Evolutionary conservation across 768 basidiomycete species (phyloP).

Genomic region (Coprinopsis cinerea): DNA sequence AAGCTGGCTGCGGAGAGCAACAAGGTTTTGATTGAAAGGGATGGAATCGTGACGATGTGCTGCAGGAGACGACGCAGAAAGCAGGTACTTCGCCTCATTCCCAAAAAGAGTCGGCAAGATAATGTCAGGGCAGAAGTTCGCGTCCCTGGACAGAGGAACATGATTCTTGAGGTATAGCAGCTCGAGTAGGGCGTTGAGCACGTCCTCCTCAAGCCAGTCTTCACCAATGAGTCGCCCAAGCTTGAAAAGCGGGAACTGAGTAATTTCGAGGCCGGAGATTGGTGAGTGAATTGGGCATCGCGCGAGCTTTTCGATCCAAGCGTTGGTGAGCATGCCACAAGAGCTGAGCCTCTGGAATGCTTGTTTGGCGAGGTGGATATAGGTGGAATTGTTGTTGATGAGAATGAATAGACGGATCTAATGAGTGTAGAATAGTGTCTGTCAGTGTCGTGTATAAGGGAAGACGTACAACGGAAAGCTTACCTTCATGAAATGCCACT

Average conservation of each 20-base stretch:
- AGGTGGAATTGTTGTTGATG: slow-evolving; percentile 4
- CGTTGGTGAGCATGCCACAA: neutral
- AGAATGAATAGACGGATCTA: neutral
- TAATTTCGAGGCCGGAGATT: neutral
- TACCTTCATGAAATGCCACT: slow-evolving; percentile 6
- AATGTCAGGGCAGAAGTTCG: neutral
- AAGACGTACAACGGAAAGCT: no score
- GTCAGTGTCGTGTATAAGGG: neutral
- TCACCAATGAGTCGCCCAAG: slow-evolving; percentile 18
- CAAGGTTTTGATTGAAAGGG: slow-evolving; percentile 5
- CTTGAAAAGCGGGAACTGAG: slow-evolving; percentile 14
- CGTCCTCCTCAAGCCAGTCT: slow-evolving; percentile 20
- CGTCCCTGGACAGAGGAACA: neutral
- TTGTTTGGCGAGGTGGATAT: neutral
- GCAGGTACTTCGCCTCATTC: slow-evolving; percentile 5
- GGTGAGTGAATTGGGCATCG: neutral
- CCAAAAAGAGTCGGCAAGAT: slow-evolving; percentile 13
- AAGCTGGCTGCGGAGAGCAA: slow-evolving; percentile 6
- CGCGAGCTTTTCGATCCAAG: neutral
- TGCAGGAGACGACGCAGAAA: neutral
- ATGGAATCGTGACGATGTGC: neutral
- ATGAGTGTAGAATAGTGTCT: neutral
- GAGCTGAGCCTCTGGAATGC: neutral
- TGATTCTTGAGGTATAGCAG: slow-evolving; percentile 13
- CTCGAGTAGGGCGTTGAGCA: slow-evolving; percentile 17